Conservation (phyloP, 805 yeast species). For the Wickerhamomyces chaumierensis region DNA sequence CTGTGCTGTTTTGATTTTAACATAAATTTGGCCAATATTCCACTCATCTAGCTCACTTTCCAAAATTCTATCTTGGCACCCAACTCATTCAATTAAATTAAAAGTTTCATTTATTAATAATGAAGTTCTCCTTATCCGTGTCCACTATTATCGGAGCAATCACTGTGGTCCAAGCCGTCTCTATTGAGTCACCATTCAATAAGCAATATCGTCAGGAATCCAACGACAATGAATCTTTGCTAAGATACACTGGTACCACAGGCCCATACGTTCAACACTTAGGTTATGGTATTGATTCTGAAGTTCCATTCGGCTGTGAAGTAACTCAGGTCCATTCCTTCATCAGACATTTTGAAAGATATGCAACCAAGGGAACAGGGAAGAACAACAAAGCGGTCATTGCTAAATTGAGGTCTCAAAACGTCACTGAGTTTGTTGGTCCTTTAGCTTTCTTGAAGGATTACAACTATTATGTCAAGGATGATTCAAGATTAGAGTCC, state of each 20-base stretch:
- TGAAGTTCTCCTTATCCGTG: background rate
- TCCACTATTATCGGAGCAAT: background rate
- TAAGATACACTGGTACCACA: constrained; percentile 40
- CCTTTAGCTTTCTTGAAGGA: constrained; percentile 43
- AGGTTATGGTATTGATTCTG: constrained; percentile 43
- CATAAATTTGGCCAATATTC: too few relatives aligned
- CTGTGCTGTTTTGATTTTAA: too few relatives aligned
- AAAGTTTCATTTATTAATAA: too few relatives aligned
- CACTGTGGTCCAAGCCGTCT: background rate
- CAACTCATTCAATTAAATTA: too few relatives aligned
- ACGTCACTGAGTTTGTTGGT: constrained; percentile 28
- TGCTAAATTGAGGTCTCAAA: constrained; percentile 23
- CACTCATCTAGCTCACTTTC: too few relatives aligned
- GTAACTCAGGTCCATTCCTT: constrained; percentile 60
- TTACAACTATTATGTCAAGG: constrained; percentile 38
- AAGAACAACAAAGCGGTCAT: constrained; percentile 12
- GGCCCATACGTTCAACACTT: constrained; percentile 43
- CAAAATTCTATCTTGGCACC: too few relatives aligned
- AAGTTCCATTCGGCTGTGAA: constrained; percentile 36
- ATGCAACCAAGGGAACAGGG: constrained; percentile 38
- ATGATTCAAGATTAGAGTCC: constrained; percentile 29
- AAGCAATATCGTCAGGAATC: constrained; percentile 14
- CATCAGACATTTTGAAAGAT: constrained; percentile 75
- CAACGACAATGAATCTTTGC: constrained; percentile 11
- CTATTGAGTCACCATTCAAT: background rate